phyloP scores from a whole-genome alignment of 2,329 filamentous ascomycete species.

The Neofusicoccum parvum region DNA sequence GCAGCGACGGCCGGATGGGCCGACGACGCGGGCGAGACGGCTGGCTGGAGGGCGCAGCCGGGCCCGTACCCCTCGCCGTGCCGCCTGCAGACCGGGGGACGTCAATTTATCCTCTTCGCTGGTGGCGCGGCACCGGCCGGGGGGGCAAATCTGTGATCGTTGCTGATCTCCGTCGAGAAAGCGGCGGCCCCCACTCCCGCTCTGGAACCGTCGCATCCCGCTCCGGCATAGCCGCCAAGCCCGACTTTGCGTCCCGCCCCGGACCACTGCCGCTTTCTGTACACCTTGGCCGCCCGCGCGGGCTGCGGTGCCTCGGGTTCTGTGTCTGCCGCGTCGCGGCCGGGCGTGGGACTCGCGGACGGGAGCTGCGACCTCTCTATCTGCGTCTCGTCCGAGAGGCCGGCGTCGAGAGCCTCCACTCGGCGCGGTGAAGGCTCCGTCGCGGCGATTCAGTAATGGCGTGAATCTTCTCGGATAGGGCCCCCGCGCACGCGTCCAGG shows the following conservation, averaged over 20 bases:
- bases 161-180: conserved; percentile 1
- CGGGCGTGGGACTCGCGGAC: no score
- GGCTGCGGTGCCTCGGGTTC: no score
- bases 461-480: background rate
- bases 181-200: background rate
- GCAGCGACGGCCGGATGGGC: no score
- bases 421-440: background rate
- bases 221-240: background rate
- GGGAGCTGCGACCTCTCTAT: background rate
- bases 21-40: background rate
- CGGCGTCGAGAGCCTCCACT: background rate
- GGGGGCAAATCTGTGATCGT: background rate
- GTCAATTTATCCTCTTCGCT: conserved; percentile 11
- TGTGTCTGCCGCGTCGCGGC: no score
- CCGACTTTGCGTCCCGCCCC: background rate
- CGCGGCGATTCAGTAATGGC: background rate
- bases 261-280: background rate
- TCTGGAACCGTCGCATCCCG: background rate
- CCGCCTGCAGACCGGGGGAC: background rate
- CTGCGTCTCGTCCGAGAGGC: background rate
- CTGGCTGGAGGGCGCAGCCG: background rate
- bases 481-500: no score
- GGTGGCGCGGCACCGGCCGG: background rate
- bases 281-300: no score
- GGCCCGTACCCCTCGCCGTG: background rate